These are phyloP conservation scores for Volvox africanus DNA, from an alignment of 139 green algal genomes.

Conservation along the genomic window DNA sequence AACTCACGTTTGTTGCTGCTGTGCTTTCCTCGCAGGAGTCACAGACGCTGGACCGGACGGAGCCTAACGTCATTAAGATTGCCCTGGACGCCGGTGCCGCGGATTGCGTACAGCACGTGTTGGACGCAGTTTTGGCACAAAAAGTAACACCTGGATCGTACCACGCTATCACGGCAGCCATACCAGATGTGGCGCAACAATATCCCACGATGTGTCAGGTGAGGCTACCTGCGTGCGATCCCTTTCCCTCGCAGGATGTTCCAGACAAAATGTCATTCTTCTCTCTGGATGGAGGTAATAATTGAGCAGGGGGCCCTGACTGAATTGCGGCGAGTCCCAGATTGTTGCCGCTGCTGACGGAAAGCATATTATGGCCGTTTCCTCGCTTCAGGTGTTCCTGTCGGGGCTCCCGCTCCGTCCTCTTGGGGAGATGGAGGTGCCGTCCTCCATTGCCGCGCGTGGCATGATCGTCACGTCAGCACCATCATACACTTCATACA, in stretches of 20 bases:
- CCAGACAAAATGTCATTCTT: too few relatives aligned
- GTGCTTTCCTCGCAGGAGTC: slow-evolving; percentile 6
- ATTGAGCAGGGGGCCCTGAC: too few relatives aligned
- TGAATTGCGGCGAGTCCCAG: too few relatives aligned
- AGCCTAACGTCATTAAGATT: slow-evolving; percentile 60
- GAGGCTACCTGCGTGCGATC: neutral
- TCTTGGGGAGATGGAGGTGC: slow-evolving; percentile 62
- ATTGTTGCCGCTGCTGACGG: too few relatives aligned
- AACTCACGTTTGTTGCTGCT: neutral
- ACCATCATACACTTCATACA: slow-evolving; percentile 57
- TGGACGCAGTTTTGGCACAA: slow-evolving; percentile 58
- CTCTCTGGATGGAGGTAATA: too few relatives aligned
- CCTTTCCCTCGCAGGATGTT: too few relatives aligned
- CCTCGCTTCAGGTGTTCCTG: slow-evolving; percentile 42
- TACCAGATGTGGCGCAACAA: slow-evolving; percentile 51
- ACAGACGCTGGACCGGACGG: neutral
- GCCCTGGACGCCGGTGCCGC: slow-evolving; percentile 49
- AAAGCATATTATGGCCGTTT: too few relatives aligned
- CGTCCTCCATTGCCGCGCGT: slow-evolving; percentile 30
- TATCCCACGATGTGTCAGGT: slow-evolving; percentile 62
- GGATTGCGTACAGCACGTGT: slow-evolving; percentile 60
- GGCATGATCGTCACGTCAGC: slow-evolving; percentile 50
- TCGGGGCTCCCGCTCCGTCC: slow-evolving; percentile 45
- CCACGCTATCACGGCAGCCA: slow-evolving; percentile 52
- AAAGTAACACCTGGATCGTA: slow-evolving; percentile 64